phyloP scores from a whole-genome alignment of 371 early-diverging fungal genomes.

The Rhizopus arrhizus region DNA sequence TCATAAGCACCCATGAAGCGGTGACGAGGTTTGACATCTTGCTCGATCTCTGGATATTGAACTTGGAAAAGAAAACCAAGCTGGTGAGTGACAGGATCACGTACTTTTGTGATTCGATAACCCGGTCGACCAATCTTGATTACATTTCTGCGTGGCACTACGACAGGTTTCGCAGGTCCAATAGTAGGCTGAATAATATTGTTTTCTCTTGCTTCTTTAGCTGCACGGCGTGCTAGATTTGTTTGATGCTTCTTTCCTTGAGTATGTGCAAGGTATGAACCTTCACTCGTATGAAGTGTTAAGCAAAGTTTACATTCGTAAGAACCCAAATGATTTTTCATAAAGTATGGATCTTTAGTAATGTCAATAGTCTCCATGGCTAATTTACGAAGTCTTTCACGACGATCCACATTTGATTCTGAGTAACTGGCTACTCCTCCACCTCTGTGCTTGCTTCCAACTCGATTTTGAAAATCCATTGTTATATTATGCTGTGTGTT shows the following conservation, averaged over 20 bases:
- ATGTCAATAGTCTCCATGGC: slow-evolving; percentile 97
- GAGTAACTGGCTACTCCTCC: slow-evolving; percentile 86
- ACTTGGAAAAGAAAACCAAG: slow-evolving; percentile 93
- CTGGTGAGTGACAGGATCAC: slow-evolving; percentile 87
- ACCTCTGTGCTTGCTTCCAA: slow-evolving; percentile 90
- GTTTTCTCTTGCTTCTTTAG: slow-evolving; percentile 83
- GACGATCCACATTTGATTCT: slow-evolving; percentile 90
- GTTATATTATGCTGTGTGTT: slow-evolving; percentile 1
- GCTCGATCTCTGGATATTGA: slow-evolving; percentile 88
- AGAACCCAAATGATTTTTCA: slow-evolving; percentile 97
- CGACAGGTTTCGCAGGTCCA: slow-evolving; percentile 52
- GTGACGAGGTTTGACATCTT: slow-evolving; percentile 80
- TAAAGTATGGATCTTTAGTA: slow-evolving; percentile 96
- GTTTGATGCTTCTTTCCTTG: slow-evolving; percentile 99
- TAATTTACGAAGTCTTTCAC: slow-evolving; percentile 93
- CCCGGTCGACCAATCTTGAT: slow-evolving; percentile 98
- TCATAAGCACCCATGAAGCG: slow-evolving; percentile 99
- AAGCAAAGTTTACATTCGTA: slow-evolving; percentile 97
- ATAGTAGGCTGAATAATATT: slow-evolving; percentile 58
- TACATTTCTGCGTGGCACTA: slow-evolving; percentile 58
- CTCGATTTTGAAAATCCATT: slow-evolving; percentile 84
- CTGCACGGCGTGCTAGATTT: slow-evolving; percentile 91
- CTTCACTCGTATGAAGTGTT: slow-evolving; percentile 95
- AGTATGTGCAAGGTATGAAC: slow-evolving; percentile 95
- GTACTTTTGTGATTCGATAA: slow-evolving; percentile 92